Evolutionary conservation across 495 filamentous ascomycete genomes (phyloP).

Genomic region (Cercophora newfieldiana): DNA sequence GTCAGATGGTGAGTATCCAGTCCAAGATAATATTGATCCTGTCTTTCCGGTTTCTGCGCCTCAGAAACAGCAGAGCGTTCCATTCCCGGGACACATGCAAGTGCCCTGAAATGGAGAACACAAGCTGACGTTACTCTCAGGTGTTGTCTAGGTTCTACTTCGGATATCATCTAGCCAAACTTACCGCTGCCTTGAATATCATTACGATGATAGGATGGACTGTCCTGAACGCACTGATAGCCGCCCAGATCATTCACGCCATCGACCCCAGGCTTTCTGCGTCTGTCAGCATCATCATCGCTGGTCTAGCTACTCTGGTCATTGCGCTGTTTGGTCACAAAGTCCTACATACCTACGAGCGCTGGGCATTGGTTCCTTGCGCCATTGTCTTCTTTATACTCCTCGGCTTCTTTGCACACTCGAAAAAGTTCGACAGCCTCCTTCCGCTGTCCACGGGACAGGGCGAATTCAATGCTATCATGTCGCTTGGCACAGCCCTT

Average conservation of each 20-base stretch:
- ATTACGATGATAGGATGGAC: constrained; percentile 79
- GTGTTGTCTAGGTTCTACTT: constrained; percentile 77
- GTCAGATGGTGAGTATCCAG: constrained; percentile 61
- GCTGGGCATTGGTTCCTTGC: constrained; percentile 76
- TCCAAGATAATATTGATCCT: background rate
- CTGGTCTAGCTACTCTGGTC: constrained; percentile 66
- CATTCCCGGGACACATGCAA: no score
- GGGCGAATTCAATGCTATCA: constrained; percentile 61
- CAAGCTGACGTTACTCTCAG: background rate
- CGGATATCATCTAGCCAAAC: constrained; percentile 69
- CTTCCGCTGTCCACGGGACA: constrained; percentile 61
- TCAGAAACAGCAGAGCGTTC: no score
- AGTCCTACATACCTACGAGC: constrained; percentile 75
- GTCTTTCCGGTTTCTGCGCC: no score
- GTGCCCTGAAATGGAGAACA: background rate
- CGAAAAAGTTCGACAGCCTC: constrained; percentile 68
- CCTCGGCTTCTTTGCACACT: constrained; percentile 71
- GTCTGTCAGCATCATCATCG: constrained; percentile 73
- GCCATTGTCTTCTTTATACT: constrained; percentile 77
- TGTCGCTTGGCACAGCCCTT: constrained; percentile 73
- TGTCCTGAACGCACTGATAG: constrained; percentile 74
- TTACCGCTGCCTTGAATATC: constrained; percentile 73
- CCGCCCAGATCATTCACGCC: constrained; percentile 73
- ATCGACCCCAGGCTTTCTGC: constrained; percentile 68
- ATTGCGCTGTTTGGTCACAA: constrained; percentile 77